A percentile compares a stretch with the other conserved stretches of the same genome.
Conservation (phyloP, 768 basidiomycete genomes). For the Naganishia friedmannii region DNA sequence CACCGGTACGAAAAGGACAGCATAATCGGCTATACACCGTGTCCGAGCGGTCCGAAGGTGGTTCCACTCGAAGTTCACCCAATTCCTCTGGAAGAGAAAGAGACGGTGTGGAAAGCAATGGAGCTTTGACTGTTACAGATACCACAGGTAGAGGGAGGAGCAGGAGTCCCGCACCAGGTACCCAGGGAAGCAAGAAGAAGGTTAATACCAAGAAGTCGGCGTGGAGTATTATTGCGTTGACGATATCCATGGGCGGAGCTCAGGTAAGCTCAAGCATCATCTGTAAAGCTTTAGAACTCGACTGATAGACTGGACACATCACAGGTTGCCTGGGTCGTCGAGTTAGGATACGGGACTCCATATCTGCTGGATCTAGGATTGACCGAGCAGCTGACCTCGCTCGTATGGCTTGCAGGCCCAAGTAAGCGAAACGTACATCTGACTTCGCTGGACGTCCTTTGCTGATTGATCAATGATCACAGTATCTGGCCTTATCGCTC, state of each 20-base stretch:
- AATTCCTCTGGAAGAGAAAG: constrained; percentile 19
- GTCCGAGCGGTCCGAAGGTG: constrained; percentile 16
- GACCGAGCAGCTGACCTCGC: constrained; percentile 81
- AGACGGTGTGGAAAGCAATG: constrained; percentile 29
- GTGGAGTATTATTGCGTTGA: constrained; percentile 51
- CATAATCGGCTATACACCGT: constrained; percentile 16
- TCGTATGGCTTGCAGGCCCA: constrained; percentile 86
- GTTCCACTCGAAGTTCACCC: constrained; percentile 28
- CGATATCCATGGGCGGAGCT: constrained; percentile 84
- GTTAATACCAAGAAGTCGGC: constrained; percentile 42
- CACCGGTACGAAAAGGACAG: constrained; percentile 9
- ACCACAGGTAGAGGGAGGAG: background rate
- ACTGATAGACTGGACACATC: constrained; percentile 12
- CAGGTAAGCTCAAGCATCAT: constrained; percentile 39
- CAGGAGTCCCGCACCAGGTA: constrained; percentile 24
- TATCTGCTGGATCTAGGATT: constrained; percentile 77
- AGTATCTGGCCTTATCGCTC: constrained; percentile 85
- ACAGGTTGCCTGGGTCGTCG: constrained; percentile 22
- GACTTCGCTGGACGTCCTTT: background rate
- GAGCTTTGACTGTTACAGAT: constrained; percentile 8
- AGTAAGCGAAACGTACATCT: constrained; percentile 48
- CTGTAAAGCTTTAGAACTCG: background rate
- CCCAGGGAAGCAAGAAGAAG: constrained; percentile 32
- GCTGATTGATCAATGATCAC: background rate
- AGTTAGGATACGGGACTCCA: constrained; percentile 83